phyloP scores from a whole-genome alignment of 2,329 filamentous ascomycete species.

The Fusarium bulbicola region DNA sequence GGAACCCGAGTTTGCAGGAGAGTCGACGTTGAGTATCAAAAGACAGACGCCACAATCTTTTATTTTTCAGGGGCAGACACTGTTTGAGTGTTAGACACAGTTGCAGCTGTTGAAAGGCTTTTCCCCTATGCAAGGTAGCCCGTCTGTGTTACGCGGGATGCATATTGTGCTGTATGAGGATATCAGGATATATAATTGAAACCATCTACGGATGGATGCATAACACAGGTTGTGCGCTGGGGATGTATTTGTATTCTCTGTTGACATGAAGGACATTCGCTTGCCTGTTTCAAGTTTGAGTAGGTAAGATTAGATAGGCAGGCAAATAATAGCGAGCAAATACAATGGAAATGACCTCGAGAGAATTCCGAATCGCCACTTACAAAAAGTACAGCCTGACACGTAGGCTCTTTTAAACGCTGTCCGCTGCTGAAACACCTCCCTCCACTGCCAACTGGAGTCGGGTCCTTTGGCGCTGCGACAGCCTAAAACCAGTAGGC shows the following conservation, averaged over 20 bases:
- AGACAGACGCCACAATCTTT: conserved; percentile 28
- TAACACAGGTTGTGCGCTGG: neutral
- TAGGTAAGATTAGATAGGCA: neutral
- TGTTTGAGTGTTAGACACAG: neutral
- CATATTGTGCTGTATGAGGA: neutral
- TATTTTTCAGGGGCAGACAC: conserved; percentile 6
- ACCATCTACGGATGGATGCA: neutral
- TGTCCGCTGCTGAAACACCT: conserved; percentile 10
- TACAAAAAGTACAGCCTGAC: conserved; percentile 4
- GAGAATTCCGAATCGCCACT: neutral
- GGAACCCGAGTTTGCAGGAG: conserved; percentile 9
- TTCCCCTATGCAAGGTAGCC: neutral
- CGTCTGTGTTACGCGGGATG: neutral
- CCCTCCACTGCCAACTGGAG: neutral
- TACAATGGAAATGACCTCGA: neutral
- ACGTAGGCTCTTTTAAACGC: conserved; percentile 9
- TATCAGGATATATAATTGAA: conserved; percentile 11
- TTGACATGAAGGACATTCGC: neutral
- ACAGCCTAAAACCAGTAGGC: conserved; percentile 23
- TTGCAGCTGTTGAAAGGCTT: neutral
- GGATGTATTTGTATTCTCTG: neutral
- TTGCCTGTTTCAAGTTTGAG: neutral
- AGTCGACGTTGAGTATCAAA: neutral
- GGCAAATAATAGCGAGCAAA: neutral
- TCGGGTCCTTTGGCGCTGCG: neutral